Evolutionary conservation across 805 yeast genomes (phyloP), one percentile per base, ranked within the genome.

Genomic region (Torulaspora maleeae): DNA sequence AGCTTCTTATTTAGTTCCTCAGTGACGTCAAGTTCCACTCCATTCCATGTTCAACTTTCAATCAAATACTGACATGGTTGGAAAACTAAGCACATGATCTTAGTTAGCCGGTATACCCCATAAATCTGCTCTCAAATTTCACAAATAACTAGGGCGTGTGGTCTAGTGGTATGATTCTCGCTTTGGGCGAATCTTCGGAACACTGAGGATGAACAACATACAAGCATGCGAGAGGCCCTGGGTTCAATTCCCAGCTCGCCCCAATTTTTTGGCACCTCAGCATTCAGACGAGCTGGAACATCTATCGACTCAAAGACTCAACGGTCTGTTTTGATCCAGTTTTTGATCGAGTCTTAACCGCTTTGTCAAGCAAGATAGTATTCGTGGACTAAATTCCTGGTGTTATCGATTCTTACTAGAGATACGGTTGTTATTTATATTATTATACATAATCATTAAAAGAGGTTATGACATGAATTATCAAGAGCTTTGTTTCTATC

Each of bases 231-330:
- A 73, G 78, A 74, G 78, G 78, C 77, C 79, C 78, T 71, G 78
- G 78, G 78, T 74, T 74, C 78, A 73, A 74, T 73, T 74, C 78
- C 77, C 78, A 71, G 77, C 62, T 55, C 62, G 69, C 67, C 68
- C 69, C 67, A 29, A 52, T 50, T 50, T 43, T 39, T 51, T 57
- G 22, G 25, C 25, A 22, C 5, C 10, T 22, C 10, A 8, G 3
- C 5, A 2, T 3, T 4, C 4, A 19, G 20, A 19, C 4, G 20
- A 19, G 20, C 20, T 3, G 20, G 20, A 19, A 19, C 4, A 19
- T 19, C 4, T 19, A 19, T 19, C 20, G 20, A 19, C 20, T 19
- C 20, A 19, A 19, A 4, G 20, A 19, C 20, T 19, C 4, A 4
- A 19, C 20, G 4, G 4, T 19, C 20, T 19, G 20, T 19, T 19